Evolutionary conservation across 75 land plant genomes (phyloP), one percentile per base, ranked within the genome.

Genomic region (Sequoia sempervirens): DNA sequence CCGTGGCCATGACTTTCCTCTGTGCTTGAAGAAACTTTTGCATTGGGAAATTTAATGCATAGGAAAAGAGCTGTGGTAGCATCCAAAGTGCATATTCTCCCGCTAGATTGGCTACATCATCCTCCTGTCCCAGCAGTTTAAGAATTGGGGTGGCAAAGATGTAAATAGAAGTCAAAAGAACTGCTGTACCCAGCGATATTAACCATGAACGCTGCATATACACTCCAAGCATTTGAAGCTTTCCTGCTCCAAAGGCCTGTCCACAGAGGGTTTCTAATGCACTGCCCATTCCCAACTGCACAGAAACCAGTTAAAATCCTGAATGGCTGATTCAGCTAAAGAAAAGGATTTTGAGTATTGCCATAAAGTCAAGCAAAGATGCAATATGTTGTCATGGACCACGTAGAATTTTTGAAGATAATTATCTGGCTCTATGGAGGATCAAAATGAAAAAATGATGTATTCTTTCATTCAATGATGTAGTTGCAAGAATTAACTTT

Each of bases 1-100:
- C 52, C 52, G 91, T 90, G 53, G 83, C 87, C 83, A 87, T 76
- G 30, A 92, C 86, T 75, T 88, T 88, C 85, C 91, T 91, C 82
- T 95, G 97, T 3, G 97, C 86, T 73, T 91, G 95, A 64, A 95
- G 85, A 83, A 95, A 95, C 88, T 93, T 95, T 69, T 92, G 91
- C 32, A 93, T 83, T 4, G 97, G 94, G 69, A 94, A 95, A n/a
- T 92, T 86, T 41, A 92, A 41, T 64, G 93, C 95, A 23, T 86
- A 80, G 0, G 93, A 89, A 68, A 92, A 50, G 13, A 50, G 52
- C 52, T 50, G 52, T 50, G 52, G 52, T 50, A 50, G 52, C 52
- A 50, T 50, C 52, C 52, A 50, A 50, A 50, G 52, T 12, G 52
- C 14, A 50, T 1, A 50, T 50, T 50, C 52, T 11, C 52, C 52